Evolutionary conservation across 129 eudicot species (phyloP), one percentile per base, ranked within the genome.

Genomic region (Helianthus tuberosus): DNA sequence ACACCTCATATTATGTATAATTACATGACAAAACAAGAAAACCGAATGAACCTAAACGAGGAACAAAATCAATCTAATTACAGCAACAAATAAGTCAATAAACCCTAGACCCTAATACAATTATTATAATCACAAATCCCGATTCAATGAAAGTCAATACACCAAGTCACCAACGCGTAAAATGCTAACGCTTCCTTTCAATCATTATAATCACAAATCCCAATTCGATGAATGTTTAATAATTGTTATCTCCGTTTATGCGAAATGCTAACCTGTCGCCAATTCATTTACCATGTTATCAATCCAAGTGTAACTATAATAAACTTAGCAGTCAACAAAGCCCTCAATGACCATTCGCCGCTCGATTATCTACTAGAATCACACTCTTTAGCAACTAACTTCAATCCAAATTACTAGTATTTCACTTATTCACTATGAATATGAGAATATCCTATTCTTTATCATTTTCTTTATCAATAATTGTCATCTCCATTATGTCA

Each of bases 391-490:
- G 44, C 46, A 6, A 61, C 29, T 16, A 55, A 67, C 7, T 46
- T 76, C 74, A 44, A 32, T 14, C 53, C 15, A 52, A 43, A 29
- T 3, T 38, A 75, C 48, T 14, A 53, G 46, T 41, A 76, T 57
- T 66, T 46, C 61, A 76, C 55, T 6, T 27, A 27, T 27, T 27
- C 36, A 32, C 36, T 32, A 76, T 57, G 41, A 57, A 64, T n/a
- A n/a, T n/a, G n/a, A n/a, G n/a, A n/a, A n/a, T 52, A 36, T 70
- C 64, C 53, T 51, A 38, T 66, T 54, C 46, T 55, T 55, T 66
- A 46, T 66, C 59, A 29, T 29, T 1, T 29, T 29, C 35, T 29
- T 29, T 32, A 32, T 17, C 10, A 47, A 47, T 47, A 20, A 50
- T 52, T 11, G 58, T 35, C 1, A 3, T 51, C 11, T 39, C 54